Evolutionary conservation across 2,329 filamentous ascomycete genomes (phyloP).

Genomic region (Fusarium veterinarium): DNA sequence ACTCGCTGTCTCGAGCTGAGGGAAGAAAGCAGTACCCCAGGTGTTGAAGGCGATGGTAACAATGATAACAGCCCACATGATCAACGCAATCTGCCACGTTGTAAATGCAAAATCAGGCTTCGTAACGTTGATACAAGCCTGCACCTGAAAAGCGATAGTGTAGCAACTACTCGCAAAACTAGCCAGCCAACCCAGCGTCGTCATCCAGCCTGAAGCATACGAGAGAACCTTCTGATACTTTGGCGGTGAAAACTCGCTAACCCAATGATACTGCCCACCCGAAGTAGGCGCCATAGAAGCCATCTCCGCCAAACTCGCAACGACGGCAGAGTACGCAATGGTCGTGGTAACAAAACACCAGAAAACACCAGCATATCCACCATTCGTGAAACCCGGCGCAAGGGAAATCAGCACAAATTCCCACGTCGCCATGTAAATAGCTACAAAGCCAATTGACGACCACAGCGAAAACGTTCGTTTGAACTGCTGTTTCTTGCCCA

Average conservation of each 20-base stretch:
- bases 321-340: slow-evolving; percentile 7
- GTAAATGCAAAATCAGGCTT: slow-evolving; percentile 26
- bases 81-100: slow-evolving; percentile 21
- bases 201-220: slow-evolving; percentile 27
- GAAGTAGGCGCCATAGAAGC: slow-evolving; percentile 31
- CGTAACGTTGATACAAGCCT: slow-evolving; percentile 29
- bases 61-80: slow-evolving; percentile 29
- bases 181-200: slow-evolving; percentile 25
- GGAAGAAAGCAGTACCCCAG: slow-evolving; percentile 26
- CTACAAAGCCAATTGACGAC: slow-evolving; percentile 30
- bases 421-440: slow-evolving; percentile 34
- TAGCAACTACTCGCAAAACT: slow-evolving; percentile 32
- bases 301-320: slow-evolving; percentile 29
- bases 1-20: slow-evolving; percentile 20
- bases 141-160: slow-evolving; percentile 26
- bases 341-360: slow-evolving; percentile 29
- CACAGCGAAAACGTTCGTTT: slow-evolving; percentile 22
- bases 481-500: slow-evolving; percentile 31
- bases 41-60: slow-evolving; percentile 24
- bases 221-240: slow-evolving; percentile 20
- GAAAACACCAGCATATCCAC: slow-evolving; percentile 26
- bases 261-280: slow-evolving; percentile 29
- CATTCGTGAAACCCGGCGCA: slow-evolving; percentile 20
- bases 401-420: slow-evolving; percentile 31
- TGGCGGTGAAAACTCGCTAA: slow-evolving; percentile 24